Conservation (phyloP, 73 alveolate genomes). For the Effrenium voratum region DNA sequence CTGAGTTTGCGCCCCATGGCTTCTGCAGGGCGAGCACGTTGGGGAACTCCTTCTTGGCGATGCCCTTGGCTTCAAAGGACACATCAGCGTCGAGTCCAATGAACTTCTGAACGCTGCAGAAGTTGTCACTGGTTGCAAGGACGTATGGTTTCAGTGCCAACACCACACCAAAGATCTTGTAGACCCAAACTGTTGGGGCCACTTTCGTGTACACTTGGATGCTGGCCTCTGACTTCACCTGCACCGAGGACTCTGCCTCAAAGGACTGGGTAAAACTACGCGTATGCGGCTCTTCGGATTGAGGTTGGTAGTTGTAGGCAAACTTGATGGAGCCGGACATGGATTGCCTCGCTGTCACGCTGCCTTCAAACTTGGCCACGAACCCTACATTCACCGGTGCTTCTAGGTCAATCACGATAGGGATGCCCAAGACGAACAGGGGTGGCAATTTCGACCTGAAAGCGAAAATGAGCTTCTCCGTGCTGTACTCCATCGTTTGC, state of each 20-base stretch:
- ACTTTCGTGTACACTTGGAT: background rate
- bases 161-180: background rate
- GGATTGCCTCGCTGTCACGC: background rate
- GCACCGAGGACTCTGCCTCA: background rate
- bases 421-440: background rate
- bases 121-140: background rate
- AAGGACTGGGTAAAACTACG: background rate
- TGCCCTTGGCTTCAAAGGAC: background rate
- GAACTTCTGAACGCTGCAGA: background rate
- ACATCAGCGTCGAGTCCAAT: background rate
- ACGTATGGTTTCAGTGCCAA: background rate
- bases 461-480: background rate
- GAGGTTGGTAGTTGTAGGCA: background rate
- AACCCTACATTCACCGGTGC: background rate
- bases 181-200: background rate
- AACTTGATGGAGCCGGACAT: background rate
- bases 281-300: background rate
- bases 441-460: background rate
- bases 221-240: background rate
- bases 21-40: background rate
- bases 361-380: background rate
- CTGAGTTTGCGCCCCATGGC: background rate
- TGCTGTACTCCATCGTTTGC: background rate
- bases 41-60: background rate
- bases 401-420: background rate